phyloP scores from a whole-genome alignment of 768 basidiomycete species.

The Royoungia palumana region DNA sequence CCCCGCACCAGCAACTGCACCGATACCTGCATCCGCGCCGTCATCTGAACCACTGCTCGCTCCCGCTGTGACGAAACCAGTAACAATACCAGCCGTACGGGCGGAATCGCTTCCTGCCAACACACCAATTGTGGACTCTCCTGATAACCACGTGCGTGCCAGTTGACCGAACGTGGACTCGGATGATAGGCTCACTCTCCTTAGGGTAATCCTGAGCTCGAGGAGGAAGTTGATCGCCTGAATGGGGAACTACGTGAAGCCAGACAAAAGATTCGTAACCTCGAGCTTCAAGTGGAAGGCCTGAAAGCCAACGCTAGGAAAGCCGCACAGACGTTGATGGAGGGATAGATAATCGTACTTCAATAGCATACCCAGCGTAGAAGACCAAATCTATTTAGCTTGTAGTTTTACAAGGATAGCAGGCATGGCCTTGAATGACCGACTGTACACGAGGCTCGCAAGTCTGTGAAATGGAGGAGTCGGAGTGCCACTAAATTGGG shows the following conservation, averaged over 20 bases:
- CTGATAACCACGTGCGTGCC: conserved; percentile 32
- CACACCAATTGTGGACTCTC: not conserved
- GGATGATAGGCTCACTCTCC: not conserved
- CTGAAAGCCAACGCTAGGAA: conserved; percentile 72
- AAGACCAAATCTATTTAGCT: not conserved
- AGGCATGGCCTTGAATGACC: not conserved
- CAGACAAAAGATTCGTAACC: conserved; percentile 73
- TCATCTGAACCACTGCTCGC: conserved; percentile 35
- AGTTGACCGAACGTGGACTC: conserved; percentile 3
- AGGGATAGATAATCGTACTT: conserved; percentile 14
- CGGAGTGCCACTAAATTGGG: conserved; percentile 1
- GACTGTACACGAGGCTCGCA: conserved; percentile 5
- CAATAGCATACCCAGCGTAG: conserved; percentile 2
- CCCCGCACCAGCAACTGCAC: conserved; percentile 14
- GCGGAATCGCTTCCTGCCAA: conserved; percentile 12
- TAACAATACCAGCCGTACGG: conserved; percentile 13
- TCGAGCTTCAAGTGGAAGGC: conserved; percentile 80
- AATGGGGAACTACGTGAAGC: conserved; percentile 71
- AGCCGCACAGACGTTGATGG: conserved; percentile 62
- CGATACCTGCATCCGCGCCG: conserved; percentile 27
- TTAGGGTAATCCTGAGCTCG: conserved; percentile 29
- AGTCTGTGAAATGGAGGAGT: not conserved
- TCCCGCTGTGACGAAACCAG: conserved; percentile 32
- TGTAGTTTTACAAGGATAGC: not conserved
- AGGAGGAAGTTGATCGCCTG: conserved; percentile 61